These are phyloP conservation scores for Flammula alnicola DNA, from an alignment of 1,284 basidiomycete species.

Conservation along the genomic window DNA sequence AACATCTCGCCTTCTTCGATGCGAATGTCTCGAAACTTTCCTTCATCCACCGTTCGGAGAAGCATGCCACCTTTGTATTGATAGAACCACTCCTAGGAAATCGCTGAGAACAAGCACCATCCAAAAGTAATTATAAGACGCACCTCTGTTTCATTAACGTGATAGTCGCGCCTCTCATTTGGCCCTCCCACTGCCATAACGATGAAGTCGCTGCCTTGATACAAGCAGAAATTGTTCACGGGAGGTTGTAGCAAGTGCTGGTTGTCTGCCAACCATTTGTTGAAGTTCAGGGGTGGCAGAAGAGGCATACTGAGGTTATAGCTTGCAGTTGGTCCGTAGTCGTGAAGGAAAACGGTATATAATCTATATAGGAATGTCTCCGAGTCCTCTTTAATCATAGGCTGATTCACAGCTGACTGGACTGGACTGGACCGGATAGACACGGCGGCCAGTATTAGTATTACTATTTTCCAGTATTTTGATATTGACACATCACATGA, in stretches of 20 bases:
- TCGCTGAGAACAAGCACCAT: neutral
- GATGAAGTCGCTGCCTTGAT: constrained; percentile 83
- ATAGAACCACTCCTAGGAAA: constrained; percentile 96
- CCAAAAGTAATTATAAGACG: constrained; percentile 3
- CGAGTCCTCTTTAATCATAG: no score
- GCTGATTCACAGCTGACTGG: no score
- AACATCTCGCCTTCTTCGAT: constrained; percentile 98
- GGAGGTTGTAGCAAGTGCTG: constrained; percentile 82
- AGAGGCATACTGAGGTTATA: no score
- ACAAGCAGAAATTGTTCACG: constrained; percentile 90
- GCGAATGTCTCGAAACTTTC: constrained; percentile 84
- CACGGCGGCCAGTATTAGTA: no score
- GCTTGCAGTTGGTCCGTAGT: no score
- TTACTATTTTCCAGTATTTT: no score
- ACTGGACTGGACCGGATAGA: no score
- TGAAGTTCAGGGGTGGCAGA: constrained; percentile 79
- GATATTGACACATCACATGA: no score
- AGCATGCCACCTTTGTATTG: constrained; percentile 93
- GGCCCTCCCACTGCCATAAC: constrained; percentile 95
- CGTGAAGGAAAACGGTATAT: no score
- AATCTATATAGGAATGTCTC: no score
- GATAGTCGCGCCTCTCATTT: constrained; percentile 91
- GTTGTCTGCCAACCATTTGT: constrained; percentile 85
- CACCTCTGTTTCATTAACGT: constrained; percentile 91
- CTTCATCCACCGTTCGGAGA: constrained; percentile 86